Evolutionary conservation across 441 rosid species (phyloP), one percentile per base, ranked within the genome.

Genomic region (Erodium chrysanthum): DNA sequence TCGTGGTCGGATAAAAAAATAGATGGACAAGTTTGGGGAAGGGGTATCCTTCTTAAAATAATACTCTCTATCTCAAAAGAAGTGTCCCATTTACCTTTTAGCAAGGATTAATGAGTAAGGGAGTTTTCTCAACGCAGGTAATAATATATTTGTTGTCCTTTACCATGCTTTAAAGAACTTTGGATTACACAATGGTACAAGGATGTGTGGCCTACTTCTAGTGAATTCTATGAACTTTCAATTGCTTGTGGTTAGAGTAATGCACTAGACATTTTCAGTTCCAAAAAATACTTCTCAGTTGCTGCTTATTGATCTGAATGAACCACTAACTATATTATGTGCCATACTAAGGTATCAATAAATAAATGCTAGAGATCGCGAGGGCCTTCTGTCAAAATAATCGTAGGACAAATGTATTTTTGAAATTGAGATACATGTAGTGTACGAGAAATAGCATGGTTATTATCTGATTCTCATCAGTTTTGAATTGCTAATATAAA

Each of bases 121-220:
- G 64, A 23, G 23, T 20, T 22, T 9, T 22, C 62, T 9, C 12
- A 22, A 23, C 64, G 23, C 10, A 11, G 7, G 42, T 63, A 29
- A n/a, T 63, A 7, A 0, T 63, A 7, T 31, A 1, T 35, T 5
- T 15, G 15, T 29, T 63, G 20, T 63, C 6, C 23, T 63, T 62
- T 63, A 29, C 42, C 66, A 63, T 63, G 22, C 40, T 63, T 60
- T 29, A n/a, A 4, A 60, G 35, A 25, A 60, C 33, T 22, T 15
- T 63, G 44, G 44, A 63, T 33, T n/a, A 33, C 21, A 15, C 18
- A 61, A 20, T 33, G 48, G 44, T 25, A 11, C 64, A n/a, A 33
- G n/a, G 17, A 29, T 12, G 18, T 8, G 4, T 64, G 46, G 48
- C 33, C 3, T 29, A 9, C 35, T 64, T 64, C 66, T 31, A 64